These are phyloP conservation scores for Penicillium pulvis DNA, from an alignment of 495 filamentous ascomycete genomes.

Conservation along the genomic window DNA sequence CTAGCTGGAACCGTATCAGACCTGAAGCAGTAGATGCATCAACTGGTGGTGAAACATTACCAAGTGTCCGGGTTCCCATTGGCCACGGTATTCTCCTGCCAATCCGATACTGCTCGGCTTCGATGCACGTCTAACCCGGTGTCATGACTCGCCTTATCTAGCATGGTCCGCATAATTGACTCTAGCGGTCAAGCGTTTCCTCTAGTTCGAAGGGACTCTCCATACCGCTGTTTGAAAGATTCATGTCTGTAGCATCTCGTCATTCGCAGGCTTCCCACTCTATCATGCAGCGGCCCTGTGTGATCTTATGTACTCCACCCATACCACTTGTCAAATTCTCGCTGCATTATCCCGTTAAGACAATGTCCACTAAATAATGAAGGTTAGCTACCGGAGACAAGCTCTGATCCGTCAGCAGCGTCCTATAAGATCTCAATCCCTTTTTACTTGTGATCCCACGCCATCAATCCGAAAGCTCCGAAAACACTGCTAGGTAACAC, in stretches of 20 bases:
- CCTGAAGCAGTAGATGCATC: conserved; percentile 6
- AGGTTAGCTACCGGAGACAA: neutral
- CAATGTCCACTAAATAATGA: neutral
- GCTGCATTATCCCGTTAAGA: conserved; percentile 14
- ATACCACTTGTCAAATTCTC: neutral
- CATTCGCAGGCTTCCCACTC: neutral
- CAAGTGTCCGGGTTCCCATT: conserved; percentile 3
- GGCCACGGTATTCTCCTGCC: neutral
- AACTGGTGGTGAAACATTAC: neutral
- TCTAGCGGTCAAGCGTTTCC: conserved; percentile 19
- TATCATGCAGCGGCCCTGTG: conserved; percentile 17
- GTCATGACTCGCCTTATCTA: conserved; percentile 16
- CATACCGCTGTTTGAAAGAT: conserved; percentile 15
- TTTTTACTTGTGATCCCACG: conserved; percentile 5
- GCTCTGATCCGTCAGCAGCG: conserved; percentile 15
- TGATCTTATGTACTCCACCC: conserved; percentile 12
- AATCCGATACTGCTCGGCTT: conserved; percentile 13
- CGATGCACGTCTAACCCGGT: conserved; percentile 12
- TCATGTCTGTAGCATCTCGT: neutral
- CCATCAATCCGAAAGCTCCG: conserved; percentile 6
- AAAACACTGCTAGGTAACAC: conserved; percentile 24
- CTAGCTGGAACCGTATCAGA: conserved; percentile 6
- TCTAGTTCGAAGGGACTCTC: neutral
- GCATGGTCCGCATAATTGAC: neutral
- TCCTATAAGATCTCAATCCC: conserved; percentile 14